These are phyloP conservation scores for Backusella westeae DNA, from an alignment of 192 early-diverging fungal genomes.

Conservation along the genomic window DNA sequence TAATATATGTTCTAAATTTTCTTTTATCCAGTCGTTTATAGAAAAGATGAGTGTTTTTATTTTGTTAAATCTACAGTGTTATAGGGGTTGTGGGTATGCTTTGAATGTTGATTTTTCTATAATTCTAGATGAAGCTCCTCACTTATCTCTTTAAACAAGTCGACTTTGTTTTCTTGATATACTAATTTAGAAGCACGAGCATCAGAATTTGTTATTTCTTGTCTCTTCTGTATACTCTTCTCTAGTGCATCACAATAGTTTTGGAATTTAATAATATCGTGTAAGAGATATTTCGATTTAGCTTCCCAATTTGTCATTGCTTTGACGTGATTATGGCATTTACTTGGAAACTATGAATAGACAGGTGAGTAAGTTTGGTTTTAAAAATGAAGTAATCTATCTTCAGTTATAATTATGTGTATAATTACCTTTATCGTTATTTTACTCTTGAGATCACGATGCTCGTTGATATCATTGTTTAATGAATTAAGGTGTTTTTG, in stretches of 20 bases:
- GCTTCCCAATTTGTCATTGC: constrained; percentile 78
- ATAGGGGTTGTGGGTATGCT: not conserved
- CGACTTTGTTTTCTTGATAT: not conserved
- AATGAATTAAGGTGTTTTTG: constrained; percentile 59
- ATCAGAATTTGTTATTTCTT: not conserved
- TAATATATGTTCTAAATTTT: too few relatives aligned
- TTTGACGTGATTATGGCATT: constrained; percentile 52
- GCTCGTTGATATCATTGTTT: constrained; percentile 63
- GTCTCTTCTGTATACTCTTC: constrained; percentile 27
- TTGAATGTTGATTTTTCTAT: not conserved
- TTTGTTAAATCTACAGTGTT: not conserved
- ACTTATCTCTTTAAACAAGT: constrained; percentile 19
- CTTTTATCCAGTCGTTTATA: too few relatives aligned
- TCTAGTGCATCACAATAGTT: constrained; percentile 74
- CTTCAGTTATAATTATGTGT: not conserved
- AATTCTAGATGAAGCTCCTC: not conserved
- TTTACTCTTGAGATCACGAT: constrained; percentile 54
- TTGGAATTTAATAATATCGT: constrained; percentile 82
- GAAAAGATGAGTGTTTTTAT: not conserved
- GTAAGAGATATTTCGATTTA: constrained; percentile 67
- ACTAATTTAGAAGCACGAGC: not conserved
- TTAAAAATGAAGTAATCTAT: not conserved
- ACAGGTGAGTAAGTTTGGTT: not conserved
- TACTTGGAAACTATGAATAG: constrained; percentile 46
- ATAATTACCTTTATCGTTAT: constrained; percentile 28